phyloP scores from a whole-genome alignment of 83 land plant species.

The Picea engelmannii region DNA sequence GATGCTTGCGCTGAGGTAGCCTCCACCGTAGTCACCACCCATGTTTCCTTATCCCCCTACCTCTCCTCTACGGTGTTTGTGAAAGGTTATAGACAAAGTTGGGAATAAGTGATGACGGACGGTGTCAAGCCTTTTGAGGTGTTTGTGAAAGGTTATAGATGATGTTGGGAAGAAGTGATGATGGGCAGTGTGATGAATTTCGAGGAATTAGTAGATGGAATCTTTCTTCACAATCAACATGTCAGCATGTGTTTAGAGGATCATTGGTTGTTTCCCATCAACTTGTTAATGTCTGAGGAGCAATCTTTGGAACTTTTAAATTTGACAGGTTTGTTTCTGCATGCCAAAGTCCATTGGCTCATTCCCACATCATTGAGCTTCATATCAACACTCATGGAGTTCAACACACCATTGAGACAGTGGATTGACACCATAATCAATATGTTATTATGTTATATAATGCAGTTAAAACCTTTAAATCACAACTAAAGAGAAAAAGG shows the following conservation, averaged over 20 bases:
- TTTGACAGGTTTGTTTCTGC: background rate
- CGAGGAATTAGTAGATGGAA: too few relatives aligned
- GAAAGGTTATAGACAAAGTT: too few relatives aligned
- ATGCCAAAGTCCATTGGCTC: background rate
- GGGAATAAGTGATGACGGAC: too few relatives aligned
- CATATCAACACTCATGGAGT: background rate
- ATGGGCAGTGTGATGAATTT: too few relatives aligned
- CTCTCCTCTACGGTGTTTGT: too few relatives aligned
- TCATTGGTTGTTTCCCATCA: background rate
- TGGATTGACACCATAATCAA: background rate
- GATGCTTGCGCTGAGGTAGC: background rate
- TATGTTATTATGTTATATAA: background rate
- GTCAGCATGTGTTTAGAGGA: too few relatives aligned
- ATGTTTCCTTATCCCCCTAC: too few relatives aligned
- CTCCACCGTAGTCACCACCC: background rate
- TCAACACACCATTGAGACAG: background rate
- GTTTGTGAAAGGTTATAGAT: too few relatives aligned
- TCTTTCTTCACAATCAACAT: too few relatives aligned
- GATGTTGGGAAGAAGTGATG: too few relatives aligned
- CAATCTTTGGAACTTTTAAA: background rate
- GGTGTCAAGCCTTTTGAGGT: too few relatives aligned
- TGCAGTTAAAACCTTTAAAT: background rate
- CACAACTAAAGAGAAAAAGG: background rate
- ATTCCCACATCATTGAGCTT: background rate
- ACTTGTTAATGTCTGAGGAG: background rate